These are phyloP conservation scores for Sanghuangporus baumii DNA, from an alignment of 1,284 basidiomycete species.

Conservation along the genomic window DNA sequence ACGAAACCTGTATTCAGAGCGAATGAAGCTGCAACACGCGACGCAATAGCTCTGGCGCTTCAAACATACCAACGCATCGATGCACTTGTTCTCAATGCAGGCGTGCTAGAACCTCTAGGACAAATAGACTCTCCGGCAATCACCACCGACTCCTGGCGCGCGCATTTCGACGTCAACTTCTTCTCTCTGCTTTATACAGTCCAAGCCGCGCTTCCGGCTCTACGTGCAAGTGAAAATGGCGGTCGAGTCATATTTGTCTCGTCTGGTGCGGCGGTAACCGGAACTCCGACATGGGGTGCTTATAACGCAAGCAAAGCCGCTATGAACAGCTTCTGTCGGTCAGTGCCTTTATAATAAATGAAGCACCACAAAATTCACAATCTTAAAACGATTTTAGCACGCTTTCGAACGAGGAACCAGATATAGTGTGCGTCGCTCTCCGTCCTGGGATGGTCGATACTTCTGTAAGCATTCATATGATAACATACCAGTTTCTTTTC, in stretches of 20 bases:
- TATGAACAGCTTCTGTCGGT: conserved; percentile 79
- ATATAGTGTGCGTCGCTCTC: conserved; percentile 68
- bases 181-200: conserved; percentile 73
- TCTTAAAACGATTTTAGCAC: conserved; percentile 44
- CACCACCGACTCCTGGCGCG: conserved; percentile 48
- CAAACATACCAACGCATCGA: conserved; percentile 61
- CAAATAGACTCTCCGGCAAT: conserved; percentile 34
- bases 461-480: conserved; percentile 35
- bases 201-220: conserved; percentile 56
- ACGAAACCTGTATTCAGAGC: conserved; percentile 21
- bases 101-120: conserved; percentile 49
- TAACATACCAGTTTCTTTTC: neutral
- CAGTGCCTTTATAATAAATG: conserved; percentile 14
- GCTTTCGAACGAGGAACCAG: conserved; percentile 74
- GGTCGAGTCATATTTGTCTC: conserved; percentile 77
- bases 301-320: conserved; percentile 83
- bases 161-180: conserved; percentile 77
- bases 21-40: conserved; percentile 52
- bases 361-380: neutral
- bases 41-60: conserved; percentile 42
- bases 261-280: conserved; percentile 73
- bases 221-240: conserved; percentile 53
- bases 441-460: conserved; percentile 86
- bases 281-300: conserved; percentile 65
- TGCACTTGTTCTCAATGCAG: conserved; percentile 77